Percentiles rank a stretch among this genome's conserved stretches.
phyloP scores from a whole-genome alignment of 768 basidiomycete genomes.

The Neoboletus magnificus region DNA sequence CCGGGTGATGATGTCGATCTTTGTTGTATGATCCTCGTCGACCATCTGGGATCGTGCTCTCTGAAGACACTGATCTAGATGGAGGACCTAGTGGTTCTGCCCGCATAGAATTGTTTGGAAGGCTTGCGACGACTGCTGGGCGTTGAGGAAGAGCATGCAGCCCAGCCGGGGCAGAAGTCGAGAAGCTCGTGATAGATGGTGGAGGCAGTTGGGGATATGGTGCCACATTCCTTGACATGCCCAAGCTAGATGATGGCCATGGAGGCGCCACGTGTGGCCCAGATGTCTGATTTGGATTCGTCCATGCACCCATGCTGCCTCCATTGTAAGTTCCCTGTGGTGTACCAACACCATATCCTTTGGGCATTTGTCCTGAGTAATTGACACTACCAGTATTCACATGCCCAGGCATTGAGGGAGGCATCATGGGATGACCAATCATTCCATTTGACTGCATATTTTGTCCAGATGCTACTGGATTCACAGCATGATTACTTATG shows the following conservation, averaged over 20 bases:
- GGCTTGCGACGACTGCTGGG: background rate
- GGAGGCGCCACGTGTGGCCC: background rate
- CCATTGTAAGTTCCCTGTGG: conserved; percentile 3
- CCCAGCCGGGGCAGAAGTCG: background rate
- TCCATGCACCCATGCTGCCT: background rate
- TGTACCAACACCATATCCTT: conserved; percentile 7
- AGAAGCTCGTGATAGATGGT: background rate
- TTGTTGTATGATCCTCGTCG: conserved; percentile 18
- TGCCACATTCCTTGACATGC: conserved; percentile 1
- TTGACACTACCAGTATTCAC: background rate
- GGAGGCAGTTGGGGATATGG: conserved; percentile 1
- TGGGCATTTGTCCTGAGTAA: background rate
- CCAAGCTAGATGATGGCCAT: background rate
- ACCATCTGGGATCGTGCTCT: conserved; percentile 12
- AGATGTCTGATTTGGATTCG: conserved; percentile 4
- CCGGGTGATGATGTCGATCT: conserved; percentile 13
- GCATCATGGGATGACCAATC: background rate
- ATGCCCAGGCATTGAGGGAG: background rate
- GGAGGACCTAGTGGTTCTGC: conserved; percentile 17
- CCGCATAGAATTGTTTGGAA: conserved; percentile 12
- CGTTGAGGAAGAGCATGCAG: conserved; percentile 19
- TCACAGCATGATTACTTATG: background rate
- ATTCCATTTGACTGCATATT: background rate
- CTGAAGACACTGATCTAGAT: conserved; percentile 17
- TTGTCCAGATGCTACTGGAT: background rate